These are phyloP conservation scores for Meyerozyma sp. DNA, from an alignment of 1,139 yeast species.

Conservation along the genomic window DNA sequence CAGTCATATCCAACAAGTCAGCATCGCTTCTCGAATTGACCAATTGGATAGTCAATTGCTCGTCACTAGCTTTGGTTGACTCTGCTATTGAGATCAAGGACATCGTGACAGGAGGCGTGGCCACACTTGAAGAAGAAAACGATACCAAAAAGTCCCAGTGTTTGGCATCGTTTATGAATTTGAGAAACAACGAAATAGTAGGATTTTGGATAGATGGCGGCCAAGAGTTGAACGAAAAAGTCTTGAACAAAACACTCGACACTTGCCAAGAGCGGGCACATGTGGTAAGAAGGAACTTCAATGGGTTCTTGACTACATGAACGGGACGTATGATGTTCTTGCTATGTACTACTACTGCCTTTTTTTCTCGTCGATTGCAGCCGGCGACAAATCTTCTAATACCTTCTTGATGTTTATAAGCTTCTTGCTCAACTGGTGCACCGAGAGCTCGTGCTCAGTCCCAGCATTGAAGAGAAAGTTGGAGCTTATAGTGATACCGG, in stretches of 20 bases:
- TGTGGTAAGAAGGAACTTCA: slow-evolving; percentile 42
- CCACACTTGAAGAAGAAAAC: slow-evolving; percentile 16
- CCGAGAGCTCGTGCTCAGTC: slow-evolving; percentile 23
- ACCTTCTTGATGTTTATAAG: slow-evolving; percentile 38
- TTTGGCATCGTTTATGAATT: slow-evolving; percentile 49
- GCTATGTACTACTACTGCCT: slow-evolving; percentile 1
- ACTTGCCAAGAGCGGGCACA: slow-evolving; percentile 40
- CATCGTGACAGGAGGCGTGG: slow-evolving; percentile 69
- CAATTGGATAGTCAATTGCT: slow-evolving; percentile 49
- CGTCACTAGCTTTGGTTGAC: slow-evolving; percentile 73
- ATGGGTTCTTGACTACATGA: slow-evolving; percentile 20
- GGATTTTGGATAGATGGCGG: slow-evolving; percentile 53
- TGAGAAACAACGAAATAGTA: slow-evolving; percentile 47
- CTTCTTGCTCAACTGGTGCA: slow-evolving; percentile 33
- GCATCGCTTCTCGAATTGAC: slow-evolving; percentile 34
- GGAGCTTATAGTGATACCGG: slow-evolving; percentile 35
- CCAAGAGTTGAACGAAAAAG: slow-evolving; percentile 20
- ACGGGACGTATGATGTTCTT: not conserved
- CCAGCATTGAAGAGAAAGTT: slow-evolving; percentile 35
- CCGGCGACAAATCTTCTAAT: slow-evolving; percentile 38
- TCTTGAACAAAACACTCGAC: slow-evolving; percentile 26
- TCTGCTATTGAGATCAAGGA: slow-evolving; percentile 79
- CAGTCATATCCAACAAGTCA: slow-evolving; percentile 39
- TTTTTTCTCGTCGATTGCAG: slow-evolving; percentile 16
- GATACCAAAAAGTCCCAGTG: slow-evolving; percentile 18